These are phyloP conservation scores for Stephania yunnanensis DNA, from an alignment of 164 flowering plant genomes.

Conservation along the genomic window DNA sequence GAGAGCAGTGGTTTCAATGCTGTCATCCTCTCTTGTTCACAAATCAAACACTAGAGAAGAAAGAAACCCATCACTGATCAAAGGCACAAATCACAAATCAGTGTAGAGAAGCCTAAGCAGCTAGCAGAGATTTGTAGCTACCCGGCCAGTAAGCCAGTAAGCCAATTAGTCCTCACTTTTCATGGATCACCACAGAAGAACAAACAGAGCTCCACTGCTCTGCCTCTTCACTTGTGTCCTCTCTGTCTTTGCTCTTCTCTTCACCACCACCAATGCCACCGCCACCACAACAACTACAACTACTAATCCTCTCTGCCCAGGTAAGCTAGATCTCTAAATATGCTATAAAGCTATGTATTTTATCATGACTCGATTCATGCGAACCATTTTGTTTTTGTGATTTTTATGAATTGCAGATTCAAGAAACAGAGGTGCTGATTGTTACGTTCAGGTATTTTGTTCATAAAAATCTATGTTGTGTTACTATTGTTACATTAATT, in stretches of 20 bases:
- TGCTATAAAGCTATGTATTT: background rate
- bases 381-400: constrained; percentile 9
- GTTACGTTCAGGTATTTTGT: constrained; percentile 12
- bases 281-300: background rate
- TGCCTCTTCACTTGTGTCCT: constrained; percentile 26
- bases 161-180: background rate
- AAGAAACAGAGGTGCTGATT: constrained; percentile 1
- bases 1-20: background rate
- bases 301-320: constrained; percentile 12
- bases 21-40: constrained; percentile 3
- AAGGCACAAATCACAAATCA: background rate
- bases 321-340: constrained; percentile 12
- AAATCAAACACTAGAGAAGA: constrained; percentile 5
- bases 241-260: constrained; percentile 28
- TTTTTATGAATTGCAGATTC: constrained; percentile 11
- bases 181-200: constrained; percentile 23
- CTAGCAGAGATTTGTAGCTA: background rate
- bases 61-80: background rate
- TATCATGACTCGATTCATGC: background rate
- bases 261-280: constrained; percentile 16
- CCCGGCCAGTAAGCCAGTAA: no score
- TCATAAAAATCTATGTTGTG: background rate
- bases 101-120: background rate
- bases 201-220: constrained; percentile 8
- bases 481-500: no score